Evolutionary conservation across 768 basidiomycete genomes (phyloP), one percentile per base, ranked within the genome.

Genomic region (Termitomyces sp.): DNA sequence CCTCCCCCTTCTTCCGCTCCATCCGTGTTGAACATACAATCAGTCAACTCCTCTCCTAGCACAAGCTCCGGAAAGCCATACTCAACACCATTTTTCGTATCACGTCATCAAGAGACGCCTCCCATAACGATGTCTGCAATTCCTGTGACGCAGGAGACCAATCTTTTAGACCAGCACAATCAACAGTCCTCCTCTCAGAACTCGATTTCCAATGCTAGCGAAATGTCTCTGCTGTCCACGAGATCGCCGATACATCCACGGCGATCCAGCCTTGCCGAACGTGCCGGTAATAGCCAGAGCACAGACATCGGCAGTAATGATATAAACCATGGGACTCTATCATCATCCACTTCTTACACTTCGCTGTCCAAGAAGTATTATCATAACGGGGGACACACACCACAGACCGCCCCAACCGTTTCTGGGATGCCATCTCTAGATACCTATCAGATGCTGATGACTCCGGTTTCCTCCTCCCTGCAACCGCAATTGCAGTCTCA

Each of bases 71-170:
- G 65, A 38, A 77, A 74, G 56, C 73, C 72, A 20, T 68, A 72
- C 10, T 73, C 76, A n/a, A 62, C 75, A 0, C 74, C 78, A 6
- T 74, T 79, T 9, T 67, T 74, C 38, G 73, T 78, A 20, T 74
- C 79, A 8, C 70, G 72, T 33, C 75, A 75, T 32, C 63, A 69
- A 30, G 76, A 75, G 50, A 70, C 70, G 48, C 68, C 73, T 36
- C 69, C 74, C 30, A 58, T 71, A 14, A 66, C 71, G n/a, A 57
- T 70, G 47, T 71, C 76, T 36, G 63, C 68, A 3, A 57, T 64
- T 33, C 70, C 71, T 20, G 63, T 71, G 51, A 65, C 74, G 8
- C 67, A 72, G 20, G 74, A 74, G 56, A 67, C 70, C 20, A 63
- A 70, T n/a, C 65, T 71, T 41, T 74, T 68, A 55, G 59, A 56